Evolutionary conservation across 2,329 filamentous ascomycete genomes (phyloP), one percentile per base, ranked within the genome.

Genomic region (Paracamarosporium sp.): DNA sequence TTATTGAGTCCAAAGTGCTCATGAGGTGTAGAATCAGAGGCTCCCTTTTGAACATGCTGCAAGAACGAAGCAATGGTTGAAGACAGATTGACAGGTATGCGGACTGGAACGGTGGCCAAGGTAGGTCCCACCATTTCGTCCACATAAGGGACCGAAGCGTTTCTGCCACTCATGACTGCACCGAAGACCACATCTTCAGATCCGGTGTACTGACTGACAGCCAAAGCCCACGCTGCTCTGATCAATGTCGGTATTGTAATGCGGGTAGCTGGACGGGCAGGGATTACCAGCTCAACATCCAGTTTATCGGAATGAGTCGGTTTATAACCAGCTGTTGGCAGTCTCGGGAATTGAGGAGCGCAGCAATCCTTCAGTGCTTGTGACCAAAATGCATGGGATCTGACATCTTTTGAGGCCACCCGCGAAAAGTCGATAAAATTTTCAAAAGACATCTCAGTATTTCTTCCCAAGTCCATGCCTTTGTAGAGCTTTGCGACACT

Each of bases 81-180:
- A 1, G 27, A 33, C 1, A 33, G 22, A 36, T 62, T 36, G 22
- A 74, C 41, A 0, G 55, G 52, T 3, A 76, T 30, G 0, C 69
- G 67, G 1, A 77, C 61, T 0, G 76, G 76, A 0, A 78, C 66
- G 0, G 76, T 77, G 2, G 74, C 77, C 25, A 81, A 78, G 1
- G 78, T 73, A 1, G 80, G 80, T 0, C 79, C 80, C 24, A 79
- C 64, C 0, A 80, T 65, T 4, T 65, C 64, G 22, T 77, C 72
- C 3, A 80, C 70, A 8, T 67, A 72, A 24, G 74, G 69, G 1
- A 78, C 67, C 4, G 76, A 45, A 0, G 72, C 66, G 45, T 78
- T 75, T 33, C 80, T 68, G 5, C 80, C 71, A 2, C 45, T 50
- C 2, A 61, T 43, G 50, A 79, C 75, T 45, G 76, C 78, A 5